These are phyloP conservation scores for Epithele typhae DNA, from an alignment of 768 basidiomycete genomes.

Conservation along the genomic window DNA sequence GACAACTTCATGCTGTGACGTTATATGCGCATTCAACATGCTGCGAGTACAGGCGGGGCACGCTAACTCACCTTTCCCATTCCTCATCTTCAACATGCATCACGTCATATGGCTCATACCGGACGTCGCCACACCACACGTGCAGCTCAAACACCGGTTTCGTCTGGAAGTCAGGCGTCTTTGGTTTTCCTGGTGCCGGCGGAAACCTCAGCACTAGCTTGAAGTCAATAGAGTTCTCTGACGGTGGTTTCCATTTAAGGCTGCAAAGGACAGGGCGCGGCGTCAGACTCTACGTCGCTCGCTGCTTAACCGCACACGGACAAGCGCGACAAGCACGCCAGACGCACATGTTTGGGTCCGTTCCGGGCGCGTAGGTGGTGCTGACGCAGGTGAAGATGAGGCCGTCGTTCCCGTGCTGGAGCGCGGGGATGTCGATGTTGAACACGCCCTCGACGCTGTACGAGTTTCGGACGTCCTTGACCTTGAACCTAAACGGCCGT, in stretches of 20 bases:
- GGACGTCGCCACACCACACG: conserved; percentile 74
- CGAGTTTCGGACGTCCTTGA: conserved; percentile 84
- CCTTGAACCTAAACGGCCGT: conserved; percentile 81
- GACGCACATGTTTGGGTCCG: conserved; percentile 80
- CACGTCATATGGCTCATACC: conserved; percentile 80
- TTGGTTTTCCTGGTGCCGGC: conserved; percentile 44
- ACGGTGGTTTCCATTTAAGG: conserved; percentile 98
- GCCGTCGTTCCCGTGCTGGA: conserved; percentile 93
- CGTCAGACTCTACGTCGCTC: too few species aligned
- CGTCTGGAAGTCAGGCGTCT: conserved; percentile 70
- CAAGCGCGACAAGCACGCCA: neutral
- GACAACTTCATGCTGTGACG: conserved; percentile 69
- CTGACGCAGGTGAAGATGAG: conserved; percentile 93
- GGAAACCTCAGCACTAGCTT: conserved; percentile 95
- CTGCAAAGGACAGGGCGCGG: conserved; percentile 45
- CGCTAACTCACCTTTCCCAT: conserved; percentile 76
- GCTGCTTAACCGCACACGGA: too few species aligned
- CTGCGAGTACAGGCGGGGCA: conserved; percentile 4
- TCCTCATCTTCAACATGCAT: conserved; percentile 85
- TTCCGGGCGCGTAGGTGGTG: conserved; percentile 73
- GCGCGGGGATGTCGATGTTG: conserved; percentile 70
- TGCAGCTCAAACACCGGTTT: conserved; percentile 86
- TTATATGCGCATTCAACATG: neutral
- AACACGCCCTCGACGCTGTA: conserved; percentile 89
- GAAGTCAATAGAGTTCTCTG: conserved; percentile 97